phyloP scores from a whole-genome alignment of 176 grass and related monocot species.

The Oryza coarctata region DNA sequence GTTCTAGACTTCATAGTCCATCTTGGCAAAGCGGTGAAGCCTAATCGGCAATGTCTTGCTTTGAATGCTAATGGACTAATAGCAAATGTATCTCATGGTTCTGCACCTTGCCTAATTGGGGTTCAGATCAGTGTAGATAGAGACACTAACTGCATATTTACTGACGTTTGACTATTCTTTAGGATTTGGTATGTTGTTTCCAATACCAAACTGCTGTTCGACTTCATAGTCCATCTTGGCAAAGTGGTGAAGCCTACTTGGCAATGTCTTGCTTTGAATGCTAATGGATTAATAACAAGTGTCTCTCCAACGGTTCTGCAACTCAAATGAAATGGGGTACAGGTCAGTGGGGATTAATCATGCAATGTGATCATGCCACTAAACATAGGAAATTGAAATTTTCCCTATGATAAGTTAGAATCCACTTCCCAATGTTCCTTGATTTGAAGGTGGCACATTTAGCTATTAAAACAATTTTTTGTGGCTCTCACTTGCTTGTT shows the following conservation, averaged over 20 bases:
- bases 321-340: too few relatives aligned
- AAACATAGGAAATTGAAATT: not conserved
- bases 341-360: slow-evolving; percentile 39
- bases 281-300: slow-evolving; percentile 26
- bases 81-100: slow-evolving; percentile 31
- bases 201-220: not conserved
- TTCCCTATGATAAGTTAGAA: not conserved
- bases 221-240: slow-evolving; percentile 37
- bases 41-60: slow-evolving; percentile 29
- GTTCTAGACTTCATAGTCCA: slow-evolving; percentile 10
- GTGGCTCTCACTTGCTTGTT: not conserved
- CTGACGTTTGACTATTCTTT: too few relatives aligned
- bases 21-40: slow-evolving; percentile 31
- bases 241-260: not conserved
- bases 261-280: slow-evolving; percentile 55
- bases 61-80: slow-evolving; percentile 55
- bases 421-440: not conserved
- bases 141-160: too few relatives aligned
- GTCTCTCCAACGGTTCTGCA: slow-evolving; percentile 43
- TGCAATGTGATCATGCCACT: not conserved
- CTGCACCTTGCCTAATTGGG: not conserved
- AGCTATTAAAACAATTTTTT: not conserved
- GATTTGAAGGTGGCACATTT: not conserved
- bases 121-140: too few relatives aligned
- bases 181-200: too few relatives aligned